Conservation (phyloP, 2,329 filamentous ascomycete species). For the Colletotrichum australisinense region DNA sequence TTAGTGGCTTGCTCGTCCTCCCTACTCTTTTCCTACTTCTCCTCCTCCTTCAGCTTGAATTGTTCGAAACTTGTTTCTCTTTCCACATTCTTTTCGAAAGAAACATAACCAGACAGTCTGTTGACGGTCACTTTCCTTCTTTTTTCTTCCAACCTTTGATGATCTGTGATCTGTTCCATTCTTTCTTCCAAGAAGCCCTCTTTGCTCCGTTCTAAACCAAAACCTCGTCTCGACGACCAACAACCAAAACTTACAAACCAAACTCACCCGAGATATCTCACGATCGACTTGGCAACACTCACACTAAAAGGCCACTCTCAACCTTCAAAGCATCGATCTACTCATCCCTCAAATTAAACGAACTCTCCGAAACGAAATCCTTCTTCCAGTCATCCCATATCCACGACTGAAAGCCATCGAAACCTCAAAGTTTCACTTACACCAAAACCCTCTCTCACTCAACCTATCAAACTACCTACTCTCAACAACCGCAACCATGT, state of each 20-base stretch:
- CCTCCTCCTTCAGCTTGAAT: constrained; percentile 27
- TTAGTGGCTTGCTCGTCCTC: constrained; percentile 31
- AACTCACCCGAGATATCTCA: background rate
- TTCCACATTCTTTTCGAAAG: constrained; percentile 32
- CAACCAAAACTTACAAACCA: no score
- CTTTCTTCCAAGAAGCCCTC: constrained; percentile 17
- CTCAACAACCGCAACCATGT: constrained; percentile 42
- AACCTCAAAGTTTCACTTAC: background rate
- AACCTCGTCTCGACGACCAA: background rate
- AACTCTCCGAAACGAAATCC: background rate
- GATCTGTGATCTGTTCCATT: constrained; percentile 36
- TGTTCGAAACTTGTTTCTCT: constrained; percentile 24
- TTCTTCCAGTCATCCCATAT: background rate
- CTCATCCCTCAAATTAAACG: background rate
- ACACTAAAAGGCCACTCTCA: background rate
- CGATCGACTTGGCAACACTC: background rate
- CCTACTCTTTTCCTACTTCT: constrained; percentile 7
- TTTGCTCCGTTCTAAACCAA: background rate
- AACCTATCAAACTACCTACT: background rate
- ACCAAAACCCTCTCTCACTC: background rate
- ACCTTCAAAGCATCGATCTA: background rate
- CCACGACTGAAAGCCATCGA: background rate
- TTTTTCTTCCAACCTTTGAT: constrained; percentile 17
- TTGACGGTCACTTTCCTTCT: constrained; percentile 33
- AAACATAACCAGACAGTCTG: constrained; percentile 26